Evolutionary conservation across 2,329 filamentous ascomycete genomes (phyloP).

Genomic region (Ciborinia camelliae): DNA sequence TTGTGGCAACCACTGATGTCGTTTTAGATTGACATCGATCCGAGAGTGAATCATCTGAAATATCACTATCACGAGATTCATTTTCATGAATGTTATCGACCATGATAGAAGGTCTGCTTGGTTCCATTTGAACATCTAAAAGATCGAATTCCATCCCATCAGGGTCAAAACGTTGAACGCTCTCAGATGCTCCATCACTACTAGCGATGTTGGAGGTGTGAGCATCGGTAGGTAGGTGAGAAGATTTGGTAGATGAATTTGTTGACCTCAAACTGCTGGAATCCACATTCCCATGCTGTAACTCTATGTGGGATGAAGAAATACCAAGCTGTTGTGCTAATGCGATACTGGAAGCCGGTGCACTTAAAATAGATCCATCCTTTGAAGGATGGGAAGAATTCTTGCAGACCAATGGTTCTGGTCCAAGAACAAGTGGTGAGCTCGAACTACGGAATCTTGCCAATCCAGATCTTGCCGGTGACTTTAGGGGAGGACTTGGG

Average conservation of each 20-base stretch:
- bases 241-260: too few species aligned
- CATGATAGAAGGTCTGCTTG: slow-evolving; percentile 10
- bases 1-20: slow-evolving; percentile 17
- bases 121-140: slow-evolving; percentile 3
- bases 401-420: not conserved
- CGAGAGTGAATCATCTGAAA: slow-evolving; percentile 28
- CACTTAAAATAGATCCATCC: not conserved
- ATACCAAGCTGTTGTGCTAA: slow-evolving; percentile 15
- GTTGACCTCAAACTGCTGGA: not conserved
- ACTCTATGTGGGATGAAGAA: not conserved
- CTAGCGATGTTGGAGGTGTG: not conserved
- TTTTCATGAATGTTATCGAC: not conserved
- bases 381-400: not conserved
- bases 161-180: not conserved
- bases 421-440: slow-evolving; percentile 1
- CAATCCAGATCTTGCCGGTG: not conserved
- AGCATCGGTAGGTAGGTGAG: not conserved
- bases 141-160: slow-evolving; percentile 17
- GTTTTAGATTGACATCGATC: slow-evolving; percentile 18
- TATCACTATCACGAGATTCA: slow-evolving; percentile 22
- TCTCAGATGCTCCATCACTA: slow-evolving; percentile 19
- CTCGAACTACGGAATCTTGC: slow-evolving; percentile 11
- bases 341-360: slow-evolving; percentile 15
- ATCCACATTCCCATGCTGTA: not conserved
- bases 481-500: not conserved